Percentiles rank a stretch among this genome's conserved stretches.
Evolutionary conservation across 129 eudicot genomes (phyloP).

Genomic region (Artemisia annua): DNA sequence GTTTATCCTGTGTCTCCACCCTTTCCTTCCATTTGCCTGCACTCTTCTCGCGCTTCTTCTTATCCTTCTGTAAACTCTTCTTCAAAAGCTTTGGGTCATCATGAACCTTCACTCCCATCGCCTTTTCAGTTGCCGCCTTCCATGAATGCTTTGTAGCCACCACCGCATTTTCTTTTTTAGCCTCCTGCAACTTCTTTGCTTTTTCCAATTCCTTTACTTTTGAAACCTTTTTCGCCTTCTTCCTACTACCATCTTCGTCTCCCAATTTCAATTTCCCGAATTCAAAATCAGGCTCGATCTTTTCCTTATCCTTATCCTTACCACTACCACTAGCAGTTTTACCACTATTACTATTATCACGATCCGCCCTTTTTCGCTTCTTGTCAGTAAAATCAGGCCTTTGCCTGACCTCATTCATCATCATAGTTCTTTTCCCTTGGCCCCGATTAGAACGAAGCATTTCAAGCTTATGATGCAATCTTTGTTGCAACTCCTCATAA

Average conservation of each 20-base stretch:
- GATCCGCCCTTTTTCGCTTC: slow-evolving; percentile 42
- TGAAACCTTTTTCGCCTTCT: slow-evolving; percentile 60
- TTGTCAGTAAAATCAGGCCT: slow-evolving; percentile 27
- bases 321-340: slow-evolving; percentile 23
- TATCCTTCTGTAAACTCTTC: slow-evolving; percentile 73
- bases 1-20: slow-evolving; percentile 53
- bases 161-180: slow-evolving; percentile 53
- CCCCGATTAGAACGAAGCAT: slow-evolving; percentile 61
- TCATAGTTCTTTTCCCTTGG: slow-evolving; percentile 42
- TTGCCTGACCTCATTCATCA: slow-evolving; percentile 39
- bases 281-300: slow-evolving; percentile 61
- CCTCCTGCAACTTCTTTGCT: slow-evolving; percentile 65
- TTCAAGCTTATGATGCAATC: no score
- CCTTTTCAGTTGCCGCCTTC: slow-evolving; percentile 85
- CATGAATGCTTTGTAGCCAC: slow-evolving; percentile 77
- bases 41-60: slow-evolving; percentile 75
- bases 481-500: slow-evolving; percentile 66
- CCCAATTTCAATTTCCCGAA: slow-evolving; percentile 80
- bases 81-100: slow-evolving; percentile 74
- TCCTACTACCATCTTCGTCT: slow-evolving; percentile 39
- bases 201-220: slow-evolving; percentile 69
- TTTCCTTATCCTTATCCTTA: slow-evolving; percentile 39
- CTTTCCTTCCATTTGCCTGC: slow-evolving; percentile 93
- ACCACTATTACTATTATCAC: slow-evolving; percentile 1
- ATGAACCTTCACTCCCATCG: slow-evolving; percentile 83